phyloP scores from a whole-genome alignment of 2,329 filamentous ascomycete species.

The Venturia aucupariae region DNA sequence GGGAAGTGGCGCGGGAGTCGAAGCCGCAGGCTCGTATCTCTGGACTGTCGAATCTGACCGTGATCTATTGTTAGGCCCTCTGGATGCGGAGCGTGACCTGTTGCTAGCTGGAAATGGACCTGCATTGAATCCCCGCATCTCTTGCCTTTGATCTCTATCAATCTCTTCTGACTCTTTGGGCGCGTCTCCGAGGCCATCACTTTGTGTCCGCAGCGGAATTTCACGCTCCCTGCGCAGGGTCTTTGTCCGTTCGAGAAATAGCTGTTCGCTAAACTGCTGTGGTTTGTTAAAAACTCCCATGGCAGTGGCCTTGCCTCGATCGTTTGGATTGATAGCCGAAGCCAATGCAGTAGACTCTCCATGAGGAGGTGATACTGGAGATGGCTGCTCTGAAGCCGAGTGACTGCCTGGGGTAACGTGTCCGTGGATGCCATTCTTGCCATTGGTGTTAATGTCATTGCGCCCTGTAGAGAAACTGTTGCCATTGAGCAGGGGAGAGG shows the following conservation, averaged over 20 bases:
- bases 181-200: slow-evolving; percentile 10
- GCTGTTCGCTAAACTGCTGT: slow-evolving; percentile 70
- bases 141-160: slow-evolving; percentile 6
- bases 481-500: background rate
- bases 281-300: slow-evolving; percentile 65
- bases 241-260: slow-evolving; percentile 72
- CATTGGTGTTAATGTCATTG: background rate
- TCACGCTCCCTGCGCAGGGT: slow-evolving; percentile 71
- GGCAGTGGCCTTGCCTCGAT: slow-evolving; percentile 73
- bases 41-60: slow-evolving; percentile 23
- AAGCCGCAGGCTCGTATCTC: background rate
- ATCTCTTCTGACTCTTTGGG: slow-evolving; percentile 7
- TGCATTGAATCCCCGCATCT: background rate
- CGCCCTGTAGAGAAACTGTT: background rate
- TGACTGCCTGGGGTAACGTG: background rate
- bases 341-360: background rate
- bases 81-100: slow-evolving; percentile 1
- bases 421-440: background rate
- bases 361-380: slow-evolving; percentile 3
- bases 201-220: slow-evolving; percentile 36
- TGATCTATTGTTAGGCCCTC: slow-evolving; percentile 17
- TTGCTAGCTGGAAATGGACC: background rate
- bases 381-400: background rate
- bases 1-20: background rate
- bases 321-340: slow-evolving; percentile 60